phyloP scores from a whole-genome alignment of 768 basidiomycete genomes.

The Boletellus sp. region DNA sequence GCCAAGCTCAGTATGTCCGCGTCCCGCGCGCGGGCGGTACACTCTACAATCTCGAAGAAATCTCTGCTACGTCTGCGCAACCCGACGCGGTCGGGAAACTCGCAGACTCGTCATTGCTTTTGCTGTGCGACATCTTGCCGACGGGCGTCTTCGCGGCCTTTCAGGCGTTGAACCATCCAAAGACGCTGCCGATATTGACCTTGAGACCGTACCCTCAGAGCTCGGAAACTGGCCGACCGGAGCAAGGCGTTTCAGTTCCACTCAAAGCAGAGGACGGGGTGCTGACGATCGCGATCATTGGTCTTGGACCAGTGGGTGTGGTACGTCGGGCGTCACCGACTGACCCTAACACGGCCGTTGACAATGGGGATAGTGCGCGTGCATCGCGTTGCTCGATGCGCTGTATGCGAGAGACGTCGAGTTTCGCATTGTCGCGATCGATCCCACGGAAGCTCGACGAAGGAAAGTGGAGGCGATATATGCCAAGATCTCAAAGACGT shows the following conservation, averaged over 20 bases:
- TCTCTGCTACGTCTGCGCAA: conserved; percentile 26
- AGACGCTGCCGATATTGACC: conserved; percentile 56
- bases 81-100: conserved; percentile 38
- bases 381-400: conserved; percentile 60
- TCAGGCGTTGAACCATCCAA: conserved; percentile 71
- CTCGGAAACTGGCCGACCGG: conserved; percentile 8
- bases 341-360: not conserved
- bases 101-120: conserved; percentile 61
- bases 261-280: conserved; percentile 45
- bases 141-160: conserved; percentile 75
- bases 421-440: conserved; percentile 61
- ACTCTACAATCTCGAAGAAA: conserved; percentile 56
- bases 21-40: conserved; percentile 80
- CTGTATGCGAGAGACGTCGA: conserved; percentile 43
- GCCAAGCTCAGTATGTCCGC: conserved; percentile 76
- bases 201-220: conserved; percentile 55
- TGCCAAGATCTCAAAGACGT: conserved; percentile 44
- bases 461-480: conserved; percentile 60
- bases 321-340: conserved; percentile 28
- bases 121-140: conserved; percentile 76
- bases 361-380: conserved; percentile 45
- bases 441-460: conserved; percentile 54
- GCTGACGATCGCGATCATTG: conserved; percentile 64
- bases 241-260: conserved; percentile 11
- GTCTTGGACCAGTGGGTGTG: conserved; percentile 77